Evolutionary conservation across 345 rosid species (phyloP).

Genomic region (Streptanthus diversifolius): DNA sequence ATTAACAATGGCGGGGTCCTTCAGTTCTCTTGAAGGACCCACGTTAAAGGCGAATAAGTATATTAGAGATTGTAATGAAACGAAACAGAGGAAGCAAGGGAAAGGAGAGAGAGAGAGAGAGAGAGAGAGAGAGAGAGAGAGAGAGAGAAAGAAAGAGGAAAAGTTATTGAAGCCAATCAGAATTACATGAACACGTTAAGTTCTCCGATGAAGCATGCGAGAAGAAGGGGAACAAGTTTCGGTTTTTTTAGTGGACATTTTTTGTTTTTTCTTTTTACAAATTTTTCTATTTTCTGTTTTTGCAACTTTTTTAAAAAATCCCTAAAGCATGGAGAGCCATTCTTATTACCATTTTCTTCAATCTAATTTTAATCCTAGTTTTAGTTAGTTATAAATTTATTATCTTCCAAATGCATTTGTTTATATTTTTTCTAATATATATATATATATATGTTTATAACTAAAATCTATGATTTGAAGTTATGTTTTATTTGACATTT

Average conservation of each 20-base stretch:
- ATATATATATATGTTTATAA: too few relatives aligned
- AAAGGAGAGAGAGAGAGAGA: neutral
- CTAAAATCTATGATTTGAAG: neutral
- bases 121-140: neutral
- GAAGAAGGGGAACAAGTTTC: slow-evolving; percentile 19
- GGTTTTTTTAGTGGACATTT: neutral
- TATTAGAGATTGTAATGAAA: slow-evolving; percentile 17
- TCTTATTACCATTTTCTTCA: slow-evolving; percentile 14
- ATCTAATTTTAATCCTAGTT: slow-evolving; percentile 28
- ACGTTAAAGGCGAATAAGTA: slow-evolving; percentile 18
- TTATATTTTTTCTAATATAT: neutral
- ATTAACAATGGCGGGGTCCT: slow-evolving; percentile 44
- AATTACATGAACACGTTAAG: slow-evolving; percentile 13
- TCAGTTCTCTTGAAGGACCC: slow-evolving; percentile 70
- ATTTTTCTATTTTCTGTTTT: slow-evolving; percentile 24
- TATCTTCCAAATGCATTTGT: neutral
- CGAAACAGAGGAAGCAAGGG: slow-evolving; percentile 12
- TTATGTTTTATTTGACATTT: neutral
- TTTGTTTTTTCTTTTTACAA: neutral
- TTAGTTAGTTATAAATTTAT: neutral
- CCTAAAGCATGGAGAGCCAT: slow-evolving; percentile 38
- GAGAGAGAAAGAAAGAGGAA: neutral
- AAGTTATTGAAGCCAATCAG: slow-evolving; percentile 23
- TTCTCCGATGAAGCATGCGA: slow-evolving; percentile 30
- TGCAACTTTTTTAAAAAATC: slow-evolving; percentile 10